Base-by-base conservation (phyloP, 75 land plant genomes). In the Cryptomeria japonica region DNA sequence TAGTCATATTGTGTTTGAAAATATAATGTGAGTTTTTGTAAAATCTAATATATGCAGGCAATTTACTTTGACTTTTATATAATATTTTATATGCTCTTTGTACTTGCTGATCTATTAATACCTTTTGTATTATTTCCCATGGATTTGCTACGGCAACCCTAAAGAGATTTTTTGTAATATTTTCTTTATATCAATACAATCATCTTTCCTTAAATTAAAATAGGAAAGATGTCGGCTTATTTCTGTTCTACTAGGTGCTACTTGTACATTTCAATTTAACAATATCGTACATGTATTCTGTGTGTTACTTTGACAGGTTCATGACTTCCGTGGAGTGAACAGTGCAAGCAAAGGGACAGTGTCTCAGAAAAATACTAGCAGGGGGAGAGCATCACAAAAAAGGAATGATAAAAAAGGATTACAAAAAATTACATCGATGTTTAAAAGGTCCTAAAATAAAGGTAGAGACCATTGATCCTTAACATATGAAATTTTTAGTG, bases 391-490 rank as follows among this genome's bases (percentile, higher is more conserved):
- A 44, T 53, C 86, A 28, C 86, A 55, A 19, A 84, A 84, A 34
- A 84, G 19, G 25, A 56, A 16, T 37, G 64, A 55, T 19, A 68
- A 84, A 56, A 84, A 84, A 3, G 86, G 86, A 15, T 84, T 84
- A 53, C 86, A 84, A 56, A 84, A 84, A 56, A 84, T 84, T 84
- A 84, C 86, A 84, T 32, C 86, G 19, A 84, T 84, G 86, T 84
- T 84, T 53, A 84, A 55, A 5, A 84, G 56, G n/a, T 18, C 64
- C 15, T 84, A n/a, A n/a, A n/a, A n/a, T n/a, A n/a, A n/a, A 84
- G n/a, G 2, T 5, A 0, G 28, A 31, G 75, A 28, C 12, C 31
- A 2, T 73, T 31, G 37, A 32, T 11, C 77, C 37, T 73, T 12
- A 73, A 64, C 70, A 64, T 25, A 64, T 22, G 38, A 73, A 32